These are phyloP conservation scores for Xylariaceae sp. DNA, from an alignment of 2,329 filamentous ascomycete genomes.

Conservation along the genomic window DNA sequence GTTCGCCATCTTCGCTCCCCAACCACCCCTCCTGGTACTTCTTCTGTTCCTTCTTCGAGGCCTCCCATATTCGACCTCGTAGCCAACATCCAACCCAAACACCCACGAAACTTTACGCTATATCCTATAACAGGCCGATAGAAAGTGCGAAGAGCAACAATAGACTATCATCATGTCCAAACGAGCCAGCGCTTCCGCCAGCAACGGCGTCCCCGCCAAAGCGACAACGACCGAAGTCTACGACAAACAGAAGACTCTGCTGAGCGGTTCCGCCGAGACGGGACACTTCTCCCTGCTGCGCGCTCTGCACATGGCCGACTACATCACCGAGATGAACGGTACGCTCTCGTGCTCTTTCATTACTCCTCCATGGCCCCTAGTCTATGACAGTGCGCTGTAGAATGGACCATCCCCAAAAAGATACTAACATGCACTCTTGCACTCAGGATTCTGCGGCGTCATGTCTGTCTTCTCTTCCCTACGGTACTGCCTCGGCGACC, in stretches of 20 bases:
- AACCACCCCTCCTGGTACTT: too few relatives aligned
- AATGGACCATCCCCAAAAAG: neutral
- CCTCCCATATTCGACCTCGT: too few relatives aligned
- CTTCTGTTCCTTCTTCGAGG: too few relatives aligned
- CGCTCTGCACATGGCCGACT: slow-evolving; percentile 73
- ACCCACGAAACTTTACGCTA: too few relatives aligned
- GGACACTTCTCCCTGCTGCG: slow-evolving; percentile 70
- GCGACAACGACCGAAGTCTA: slow-evolving; percentile 44
- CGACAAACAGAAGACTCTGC: slow-evolving; percentile 73
- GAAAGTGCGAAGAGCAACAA: neutral
- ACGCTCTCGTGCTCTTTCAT: slow-evolving; percentile 15
- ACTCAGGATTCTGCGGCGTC: slow-evolving; percentile 73
- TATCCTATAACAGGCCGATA: too few relatives aligned
- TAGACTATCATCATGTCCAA: slow-evolving; percentile 54
- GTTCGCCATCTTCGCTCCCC: too few relatives aligned
- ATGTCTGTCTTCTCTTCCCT: slow-evolving; percentile 96
- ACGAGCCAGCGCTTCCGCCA: slow-evolving; percentile 48
- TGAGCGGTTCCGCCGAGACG: slow-evolving; percentile 48
- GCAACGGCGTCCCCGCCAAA: slow-evolving; percentile 46
- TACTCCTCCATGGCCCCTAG: neutral
- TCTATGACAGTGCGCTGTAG: neutral
- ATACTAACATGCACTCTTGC: neutral
- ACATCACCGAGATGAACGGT: slow-evolving; percentile 82
- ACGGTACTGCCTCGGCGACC: slow-evolving; percentile 80
- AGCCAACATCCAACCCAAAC: too few relatives aligned